Conservation (phyloP, 208 protist species). For the Crithidia sp. region DNA sequence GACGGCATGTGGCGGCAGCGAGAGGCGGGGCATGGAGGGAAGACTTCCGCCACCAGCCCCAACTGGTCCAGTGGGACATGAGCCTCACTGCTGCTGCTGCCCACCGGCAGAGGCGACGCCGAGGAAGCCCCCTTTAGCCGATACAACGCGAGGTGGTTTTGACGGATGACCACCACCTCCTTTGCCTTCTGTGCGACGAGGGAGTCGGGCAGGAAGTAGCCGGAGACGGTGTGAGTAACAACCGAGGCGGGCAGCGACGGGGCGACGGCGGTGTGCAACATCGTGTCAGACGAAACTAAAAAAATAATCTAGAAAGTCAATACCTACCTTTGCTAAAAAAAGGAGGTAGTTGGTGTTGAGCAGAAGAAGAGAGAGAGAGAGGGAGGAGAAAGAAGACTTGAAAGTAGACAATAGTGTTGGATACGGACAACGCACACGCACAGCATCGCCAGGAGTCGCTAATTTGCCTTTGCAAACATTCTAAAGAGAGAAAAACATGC, state of each 20-base stretch:
- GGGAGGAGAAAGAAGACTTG: no score
- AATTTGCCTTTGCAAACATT: no score
- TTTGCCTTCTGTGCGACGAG: constrained; percentile 33
- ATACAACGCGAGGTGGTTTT: constrained; percentile 82
- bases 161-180: constrained; percentile 67
- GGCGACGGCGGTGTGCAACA: constrained; percentile 77
- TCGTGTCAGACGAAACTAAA: constrained; percentile 20
- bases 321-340: neutral
- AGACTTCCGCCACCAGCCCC: constrained; percentile 49
- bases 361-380: neutral
- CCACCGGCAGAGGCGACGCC: neutral
- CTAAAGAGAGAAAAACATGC: no score
- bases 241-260: constrained; percentile 74
- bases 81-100: neutral
- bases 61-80: constrained; percentile 30
- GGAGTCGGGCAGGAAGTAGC: constrained; percentile 57
- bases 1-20: constrained; percentile 54
- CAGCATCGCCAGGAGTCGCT: no score
- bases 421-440: no score
- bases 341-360: neutral
- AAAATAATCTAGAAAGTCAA: neutral
- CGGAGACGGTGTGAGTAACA: constrained; percentile 79
- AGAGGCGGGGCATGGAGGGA: constrained; percentile 74
- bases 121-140: constrained; percentile 4
- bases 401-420: no score